Evolutionary conservation across 257 asterid genomes (phyloP).

Genomic region (Gardenia jasminoides): DNA sequence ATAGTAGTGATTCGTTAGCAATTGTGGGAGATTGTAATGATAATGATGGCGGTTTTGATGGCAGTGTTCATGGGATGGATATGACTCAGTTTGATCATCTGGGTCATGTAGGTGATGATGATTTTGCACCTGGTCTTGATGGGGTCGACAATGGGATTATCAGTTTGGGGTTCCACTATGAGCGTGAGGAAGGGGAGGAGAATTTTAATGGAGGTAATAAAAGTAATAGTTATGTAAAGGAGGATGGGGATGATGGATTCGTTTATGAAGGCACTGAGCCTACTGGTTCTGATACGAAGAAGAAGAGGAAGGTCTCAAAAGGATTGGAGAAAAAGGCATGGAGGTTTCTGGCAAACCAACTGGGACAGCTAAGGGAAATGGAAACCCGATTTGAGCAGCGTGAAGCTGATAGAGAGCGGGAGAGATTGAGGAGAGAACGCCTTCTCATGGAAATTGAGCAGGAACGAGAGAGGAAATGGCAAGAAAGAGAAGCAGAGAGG

Average conservation of each 20-base stretch:
- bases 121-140: slow-evolving; percentile 68
- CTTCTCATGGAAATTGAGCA: slow-evolving; percentile 54
- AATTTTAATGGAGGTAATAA: slow-evolving; percentile 50
- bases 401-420: slow-evolving; percentile 65
- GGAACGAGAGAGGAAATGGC: slow-evolving; percentile 60
- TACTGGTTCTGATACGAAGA: slow-evolving; percentile 48
- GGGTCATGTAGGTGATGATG: slow-evolving; percentile 60
- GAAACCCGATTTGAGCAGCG: slow-evolving; percentile 73
- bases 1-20: slow-evolving; percentile 34
- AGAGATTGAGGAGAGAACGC: slow-evolving; percentile 69
- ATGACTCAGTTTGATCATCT: slow-evolving; percentile 64
- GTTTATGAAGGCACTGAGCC: slow-evolving; percentile 69
- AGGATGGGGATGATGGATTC: slow-evolving; percentile 52
- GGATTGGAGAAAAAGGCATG: slow-evolving; percentile 70
- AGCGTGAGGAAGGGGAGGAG: slow-evolving; percentile 74
- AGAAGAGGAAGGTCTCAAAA: slow-evolving; percentile 66
- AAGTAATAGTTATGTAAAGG: slow-evolving; percentile 50
- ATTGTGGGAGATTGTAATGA: slow-evolving; percentile 62
- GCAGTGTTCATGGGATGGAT: slow-evolving; percentile 56
- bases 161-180: slow-evolving; percentile 81
- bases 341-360: slow-evolving; percentile 63
- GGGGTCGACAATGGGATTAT: slow-evolving; percentile 78
- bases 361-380: slow-evolving; percentile 64
- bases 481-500: slow-evolving; percentile 61
- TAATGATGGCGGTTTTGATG: slow-evolving; percentile 67